Base-by-base conservation (phyloP, 306 rosid genomes). In the Dryas octopetala region DNA sequence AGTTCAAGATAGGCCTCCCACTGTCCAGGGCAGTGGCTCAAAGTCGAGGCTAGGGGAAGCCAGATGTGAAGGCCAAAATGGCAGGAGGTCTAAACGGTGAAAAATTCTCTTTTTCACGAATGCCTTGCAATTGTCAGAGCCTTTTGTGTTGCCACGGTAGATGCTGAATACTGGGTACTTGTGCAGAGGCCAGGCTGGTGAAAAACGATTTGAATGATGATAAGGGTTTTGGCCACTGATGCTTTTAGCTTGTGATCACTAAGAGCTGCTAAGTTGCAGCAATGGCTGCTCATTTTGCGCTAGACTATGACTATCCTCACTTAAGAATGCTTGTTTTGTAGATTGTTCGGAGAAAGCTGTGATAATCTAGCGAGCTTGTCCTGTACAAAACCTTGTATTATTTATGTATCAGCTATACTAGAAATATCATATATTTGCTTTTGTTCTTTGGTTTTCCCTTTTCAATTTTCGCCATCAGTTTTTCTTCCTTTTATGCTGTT, bases 11-110 rank as follows among this genome's bases (percentile, higher is more conserved):
- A 86, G 91, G 74, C 87, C 92, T 71, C 74, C 89, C 32, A 46
- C 75, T 66, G 58, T 7, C 23, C 96, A 81, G 47, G 84, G 92
- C 10, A 68, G 50, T 81, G 90, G 91, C 80, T 86, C 66, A 60
- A 96, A 88, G 76, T 89, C 97, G 13, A 89, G 97, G 89, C 85
- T 90, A 63, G 88, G 83, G 60, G 99, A 95, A 73, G 71, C 70
- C 28, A 87, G 85, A 77, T 89, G 89, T 47, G 93, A 90, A 60
- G 78, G 88, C 72, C 90, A 72, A 44, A 86, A 32, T 79, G 80
- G 74, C 51, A 89, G 97, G 61, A 95, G 87, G 81, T 74, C 89
- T 5, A 96, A 87, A 76, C 80, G 93, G 53, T 91, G 84, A 85
- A 66, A 71, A 46, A 58, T 32, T 70, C 41, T 49, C 53, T 57